Conservation (phyloP, 1,139 yeast genomes). For the Candida tetrigidarum region DNA sequence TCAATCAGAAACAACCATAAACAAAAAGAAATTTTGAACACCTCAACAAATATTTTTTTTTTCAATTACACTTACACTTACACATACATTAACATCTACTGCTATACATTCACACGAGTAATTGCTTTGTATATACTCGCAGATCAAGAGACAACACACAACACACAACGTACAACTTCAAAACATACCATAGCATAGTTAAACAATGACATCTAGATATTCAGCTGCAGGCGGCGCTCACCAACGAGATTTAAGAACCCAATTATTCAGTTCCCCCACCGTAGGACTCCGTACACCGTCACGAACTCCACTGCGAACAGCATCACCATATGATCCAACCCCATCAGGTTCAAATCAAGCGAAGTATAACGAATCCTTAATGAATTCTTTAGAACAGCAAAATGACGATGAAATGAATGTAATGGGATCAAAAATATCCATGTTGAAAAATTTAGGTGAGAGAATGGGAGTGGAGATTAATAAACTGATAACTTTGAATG, state of each 20-base stretch:
- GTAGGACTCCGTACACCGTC: conserved; percentile 23
- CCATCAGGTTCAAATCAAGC: conserved; percentile 29
- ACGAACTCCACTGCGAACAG: conserved; percentile 40
- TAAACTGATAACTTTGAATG: conserved; percentile 66
- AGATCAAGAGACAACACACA: too few species aligned
- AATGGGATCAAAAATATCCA: conserved; percentile 71
- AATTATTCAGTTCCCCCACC: conserved; percentile 42
- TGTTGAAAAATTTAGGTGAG: conserved; percentile 71
- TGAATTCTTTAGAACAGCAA: conserved; percentile 80
- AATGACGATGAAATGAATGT: conserved; percentile 75
- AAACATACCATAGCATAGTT: too few species aligned
- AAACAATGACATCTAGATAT: conserved; percentile 39
- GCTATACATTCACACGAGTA: too few species aligned
- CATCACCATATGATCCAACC: conserved; percentile 55
- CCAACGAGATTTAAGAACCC: conserved; percentile 52
- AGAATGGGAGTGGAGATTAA: conserved; percentile 87
- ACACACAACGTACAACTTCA: too few species aligned
- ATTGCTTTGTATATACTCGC: too few species aligned
- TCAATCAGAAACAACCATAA: neutral
- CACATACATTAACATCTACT: neutral
- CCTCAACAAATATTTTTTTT: neutral
- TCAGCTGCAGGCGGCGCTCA: conserved; percentile 44
- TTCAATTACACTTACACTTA: neutral
- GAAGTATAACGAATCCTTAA: conserved; percentile 57
- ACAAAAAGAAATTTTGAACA: conserved; percentile 3